Evolutionary conservation across 75 land plant genomes (phyloP).

Genomic region (Cryptomeria japonica): DNA sequence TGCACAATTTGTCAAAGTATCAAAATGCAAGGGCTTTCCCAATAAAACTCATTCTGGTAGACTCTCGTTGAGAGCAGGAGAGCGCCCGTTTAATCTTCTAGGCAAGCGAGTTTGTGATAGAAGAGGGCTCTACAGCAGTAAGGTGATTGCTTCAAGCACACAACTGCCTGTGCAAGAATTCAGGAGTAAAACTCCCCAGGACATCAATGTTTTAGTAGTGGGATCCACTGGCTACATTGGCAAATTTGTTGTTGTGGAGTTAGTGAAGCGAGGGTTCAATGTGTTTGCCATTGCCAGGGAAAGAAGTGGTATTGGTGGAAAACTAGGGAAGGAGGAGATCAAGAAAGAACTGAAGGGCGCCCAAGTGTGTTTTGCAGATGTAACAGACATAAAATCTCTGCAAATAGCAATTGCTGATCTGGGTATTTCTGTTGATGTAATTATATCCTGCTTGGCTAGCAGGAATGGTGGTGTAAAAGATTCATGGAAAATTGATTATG

Average conservation of each 20-base stretch:
- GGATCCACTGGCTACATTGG: slow-evolving; percentile 99
- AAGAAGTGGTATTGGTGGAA: slow-evolving; percentile 80
- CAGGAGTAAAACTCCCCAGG: slow-evolving; percentile 51
- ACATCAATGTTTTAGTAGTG: slow-evolving; percentile 72
- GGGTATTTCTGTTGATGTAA: slow-evolving; percentile 61
- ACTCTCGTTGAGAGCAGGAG: not conserved
- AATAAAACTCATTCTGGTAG: not conserved
- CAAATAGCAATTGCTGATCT: slow-evolving; percentile 31
- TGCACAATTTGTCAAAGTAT: not conserved
- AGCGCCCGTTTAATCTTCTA: not conserved
- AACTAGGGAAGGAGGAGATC: slow-evolving; percentile 47
- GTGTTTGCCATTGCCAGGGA: slow-evolving; percentile 82
- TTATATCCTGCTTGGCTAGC: slow-evolving; percentile 95
- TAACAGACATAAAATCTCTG: slow-evolving; percentile 54
- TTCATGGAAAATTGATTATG: slow-evolving; percentile 93
- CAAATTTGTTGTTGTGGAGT: slow-evolving; percentile 81
- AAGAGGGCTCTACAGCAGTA: not conserved
- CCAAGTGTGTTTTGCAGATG: slow-evolving; percentile 83
- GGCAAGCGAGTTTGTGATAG: not conserved
- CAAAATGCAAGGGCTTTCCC: not conserved
- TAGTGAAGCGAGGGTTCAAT: slow-evolving; percentile 74
- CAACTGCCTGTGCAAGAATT: slow-evolving; percentile 15
- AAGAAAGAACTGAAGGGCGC: slow-evolving; percentile 57
- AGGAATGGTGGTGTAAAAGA: slow-evolving; percentile 87
- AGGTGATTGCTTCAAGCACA: not conserved